These are phyloP conservation scores for Mucor circinelloides DNA, from an alignment of 371 early-diverging fungal species.

Conservation along the genomic window DNA sequence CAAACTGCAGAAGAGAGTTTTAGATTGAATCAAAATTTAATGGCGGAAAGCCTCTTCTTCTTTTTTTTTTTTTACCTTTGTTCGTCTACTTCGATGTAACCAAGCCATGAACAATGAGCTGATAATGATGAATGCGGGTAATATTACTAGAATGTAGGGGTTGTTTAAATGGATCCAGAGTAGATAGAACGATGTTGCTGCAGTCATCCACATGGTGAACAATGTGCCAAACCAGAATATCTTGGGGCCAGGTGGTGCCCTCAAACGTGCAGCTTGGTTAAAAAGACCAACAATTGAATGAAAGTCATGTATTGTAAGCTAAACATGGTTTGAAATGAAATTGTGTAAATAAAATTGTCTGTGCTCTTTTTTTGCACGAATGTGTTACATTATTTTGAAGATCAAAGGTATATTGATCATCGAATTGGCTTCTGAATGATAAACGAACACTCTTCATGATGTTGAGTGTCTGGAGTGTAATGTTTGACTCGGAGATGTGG, in stretches of 20 bases:
- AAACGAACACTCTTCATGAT: constrained; percentile 40
- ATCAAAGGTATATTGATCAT: constrained; percentile 52
- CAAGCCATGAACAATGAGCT: constrained; percentile 25
- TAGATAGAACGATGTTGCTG: constrained; percentile 18
- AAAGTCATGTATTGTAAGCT: constrained; percentile 39
- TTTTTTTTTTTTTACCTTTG: constrained; percentile 24
- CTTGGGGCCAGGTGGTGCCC: constrained; percentile 35
- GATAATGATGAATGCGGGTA: constrained; percentile 28
- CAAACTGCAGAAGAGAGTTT: constrained; percentile 35
- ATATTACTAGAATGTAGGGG: constrained; percentile 15
- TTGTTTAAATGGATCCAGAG: constrained; percentile 22
- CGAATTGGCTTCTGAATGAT: constrained; percentile 33
- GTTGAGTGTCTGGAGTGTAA: not conserved
- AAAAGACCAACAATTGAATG: constrained; percentile 34
- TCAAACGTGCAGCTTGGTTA: constrained; percentile 25
- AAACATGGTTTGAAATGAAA: constrained; percentile 10
- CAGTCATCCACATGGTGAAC: constrained; percentile 28
- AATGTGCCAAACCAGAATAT: constrained; percentile 25
- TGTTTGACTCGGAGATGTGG: constrained; percentile 16
- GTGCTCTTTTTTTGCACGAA: not conserved
- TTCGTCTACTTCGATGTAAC: constrained; percentile 23
- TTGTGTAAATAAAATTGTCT: constrained; percentile 7
- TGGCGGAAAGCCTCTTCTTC: too few relatives aligned
- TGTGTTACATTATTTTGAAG: constrained; percentile 38
- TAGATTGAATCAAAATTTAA: not conserved